Evolutionary conservation across 768 basidiomycete genomes (phyloP), one percentile per base, ranked within the genome.

Genomic region (Daedaleopsis nitida): DNA sequence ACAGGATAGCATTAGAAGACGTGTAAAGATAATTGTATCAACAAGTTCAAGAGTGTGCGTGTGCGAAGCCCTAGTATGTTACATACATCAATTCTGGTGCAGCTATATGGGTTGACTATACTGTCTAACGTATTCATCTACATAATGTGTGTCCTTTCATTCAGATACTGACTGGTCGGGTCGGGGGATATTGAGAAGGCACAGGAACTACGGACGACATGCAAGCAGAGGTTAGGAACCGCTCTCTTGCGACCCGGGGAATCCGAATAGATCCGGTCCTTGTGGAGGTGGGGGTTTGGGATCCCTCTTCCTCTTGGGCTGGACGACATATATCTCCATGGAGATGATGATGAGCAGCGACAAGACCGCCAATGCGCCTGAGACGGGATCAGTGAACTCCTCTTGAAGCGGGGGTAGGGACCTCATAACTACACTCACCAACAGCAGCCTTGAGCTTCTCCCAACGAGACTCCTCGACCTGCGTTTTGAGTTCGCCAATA

Each of bases 391-490:
- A 32, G 27, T 32, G 27, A 32, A 3, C 27, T 32, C 7, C 27
- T 32, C 27, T 32, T 32, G 27, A 32, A 32, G 27, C 27, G 27
- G 7, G 27, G 27, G 27, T 1, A 19, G 1, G 19, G 39, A 42
- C 39, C 11, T n/a, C 10, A 16, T 32, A 27, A 8, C n/a, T 11
- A 12, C 12, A 83, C 86, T 73, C 66, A 90, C 91, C 77, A 56
- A 94, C 91, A 57, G 90, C 87, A 59, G 86, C 85, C 53, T 91
- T 86, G 86, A 93, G 92, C 62, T 92, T 94, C 66, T 92, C 84
- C 92, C 93, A 94, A 69, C 88, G 91, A 35, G 89, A 86, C 68
- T 92, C 91, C 71, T 94, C 92, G 57, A 93, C 88, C 54, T 82
- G 83, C 1, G 92, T 89, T 14, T 91, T 84, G 48, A 93, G 80